A percentile compares a stretch with the other conserved stretches of the same genome.
phyloP scores from a whole-genome alignment of 140 eudicot species.

The Bidens hawaiensis region DNA sequence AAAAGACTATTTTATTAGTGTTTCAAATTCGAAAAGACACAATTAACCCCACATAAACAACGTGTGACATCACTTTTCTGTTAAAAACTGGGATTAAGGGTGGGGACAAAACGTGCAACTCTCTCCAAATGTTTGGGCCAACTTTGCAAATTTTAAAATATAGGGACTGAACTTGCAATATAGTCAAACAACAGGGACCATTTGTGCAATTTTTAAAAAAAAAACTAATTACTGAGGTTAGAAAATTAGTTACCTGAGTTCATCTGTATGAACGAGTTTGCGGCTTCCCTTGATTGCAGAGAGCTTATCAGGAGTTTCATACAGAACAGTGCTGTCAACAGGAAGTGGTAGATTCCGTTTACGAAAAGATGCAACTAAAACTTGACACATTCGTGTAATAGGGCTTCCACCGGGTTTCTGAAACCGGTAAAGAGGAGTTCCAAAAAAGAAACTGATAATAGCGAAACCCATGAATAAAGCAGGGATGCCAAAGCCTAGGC shows the following conservation, averaged over 20 bases:
- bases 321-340: slow-evolving; percentile 21
- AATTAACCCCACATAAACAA: too few relatives aligned
- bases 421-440: slow-evolving; percentile 42
- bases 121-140: too few relatives aligned
- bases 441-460: slow-evolving; percentile 38
- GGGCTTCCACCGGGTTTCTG: slow-evolving; percentile 59
- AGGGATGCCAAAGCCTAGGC: slow-evolving; percentile 48
- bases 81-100: too few relatives aligned
- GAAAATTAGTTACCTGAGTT: slow-evolving; percentile 27
- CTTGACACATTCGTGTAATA: slow-evolving; percentile 41
- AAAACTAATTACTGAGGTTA: background rate
- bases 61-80: too few relatives aligned
- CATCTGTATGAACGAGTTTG: slow-evolving; percentile 42
- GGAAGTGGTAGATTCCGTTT: slow-evolving; percentile 35
- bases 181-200: too few relatives aligned
- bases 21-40: too few relatives aligned
- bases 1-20: too few relatives aligned
- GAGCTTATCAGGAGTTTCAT: slow-evolving; percentile 30
- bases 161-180: too few relatives aligned
- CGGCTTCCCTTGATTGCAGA: slow-evolving; percentile 35
- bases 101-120: too few relatives aligned
- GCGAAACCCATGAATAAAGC: slow-evolving; percentile 43
- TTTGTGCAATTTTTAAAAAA: too few relatives aligned
- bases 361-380: slow-evolving; percentile 42
- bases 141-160: too few relatives aligned